Evolutionary conservation across 192 early-diverging fungal genomes (phyloP).

Genomic region (Coemansia sp.): DNA sequence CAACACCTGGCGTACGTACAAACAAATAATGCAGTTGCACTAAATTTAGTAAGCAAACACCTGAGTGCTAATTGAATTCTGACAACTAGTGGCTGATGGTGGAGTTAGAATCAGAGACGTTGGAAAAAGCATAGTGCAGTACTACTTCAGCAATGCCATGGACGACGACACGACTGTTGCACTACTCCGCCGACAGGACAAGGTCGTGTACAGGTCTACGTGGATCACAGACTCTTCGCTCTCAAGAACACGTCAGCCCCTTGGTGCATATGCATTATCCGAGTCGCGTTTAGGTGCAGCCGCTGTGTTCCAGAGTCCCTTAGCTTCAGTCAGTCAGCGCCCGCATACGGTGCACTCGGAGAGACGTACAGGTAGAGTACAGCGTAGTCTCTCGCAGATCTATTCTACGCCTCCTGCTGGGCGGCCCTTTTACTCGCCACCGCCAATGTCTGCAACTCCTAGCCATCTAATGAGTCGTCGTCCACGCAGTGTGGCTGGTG

Average conservation of each 20-base stretch:
- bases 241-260: slow-evolving; percentile 38
- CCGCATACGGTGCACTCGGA: not conserved
- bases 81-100: slow-evolving; percentile 28
- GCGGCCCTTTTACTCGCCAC: not conserved
- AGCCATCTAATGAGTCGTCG: not conserved
- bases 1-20: slow-evolving; percentile 35
- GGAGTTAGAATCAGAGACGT: slow-evolving; percentile 47
- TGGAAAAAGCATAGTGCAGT: slow-evolving; percentile 25
- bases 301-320: slow-evolving; percentile 7
- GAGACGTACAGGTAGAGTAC: not conserved
- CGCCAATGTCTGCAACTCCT: not conserved
- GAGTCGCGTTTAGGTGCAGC: not conserved
- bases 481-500: slow-evolving; percentile 12
- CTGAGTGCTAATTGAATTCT: not conserved
- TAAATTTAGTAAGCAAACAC: not conserved
- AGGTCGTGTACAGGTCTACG: slow-evolving; percentile 44
- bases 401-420: not conserved
- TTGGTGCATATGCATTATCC: slow-evolving; percentile 36
- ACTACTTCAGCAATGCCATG: slow-evolving; percentile 46
- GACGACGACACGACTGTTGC: slow-evolving; percentile 26
- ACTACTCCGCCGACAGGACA: slow-evolving; percentile 27
- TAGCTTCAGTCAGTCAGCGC: not conserved
- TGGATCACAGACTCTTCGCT: slow-evolving; percentile 53
- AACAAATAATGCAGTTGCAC: not conserved
- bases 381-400: not conserved